Evolutionary conservation across 2,329 filamentous ascomycete genomes (phyloP), one percentile per base, ranked within the genome.

Genomic region (Aspergillus alliaceus): DNA sequence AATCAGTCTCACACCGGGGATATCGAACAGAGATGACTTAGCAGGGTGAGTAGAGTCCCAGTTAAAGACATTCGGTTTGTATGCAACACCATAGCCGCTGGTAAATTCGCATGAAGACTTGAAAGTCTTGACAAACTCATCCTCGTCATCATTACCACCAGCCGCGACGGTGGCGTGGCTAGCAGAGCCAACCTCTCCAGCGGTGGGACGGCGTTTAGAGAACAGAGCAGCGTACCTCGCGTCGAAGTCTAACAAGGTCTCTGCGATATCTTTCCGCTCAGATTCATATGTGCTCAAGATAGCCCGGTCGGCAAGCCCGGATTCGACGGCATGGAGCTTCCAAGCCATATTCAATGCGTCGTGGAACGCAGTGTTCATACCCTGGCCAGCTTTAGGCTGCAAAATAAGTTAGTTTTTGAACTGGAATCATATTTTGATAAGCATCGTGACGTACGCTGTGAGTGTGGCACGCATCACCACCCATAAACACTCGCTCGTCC

Each of bases 281-380:
- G 83, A 82, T 76, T 97, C 91, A 72, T 97, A 98, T 0, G 93
- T 95, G 60, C 87, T 84, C 51, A 98, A 83, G 18, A 95, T 81
- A 3, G 85, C 84, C 59, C 90, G 88, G 29, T 86, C 78, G 1
- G 91, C 90, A 64, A 96, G 90, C 12, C 91, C 91, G 25, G 83
- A 82, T 71, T 96, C 92, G 9, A 97, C 93, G 34, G 90, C 87
- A 71, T 96, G 93, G 51, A 97, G 90, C 79, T 98, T 98, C 93
- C 93, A 98, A 7, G 93, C 93, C 39, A 98, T 81, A 73, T 97
- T 98, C 59, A 91, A 85, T 0, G 91, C 91, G 66, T 82, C 80
- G 48, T 82, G 74, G 74, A 84, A 83, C 22, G 84, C 80, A 62
- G 83, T 84, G 75, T 84, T 84, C 82, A 84, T 87, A 56, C 85